phyloP scores from a whole-genome alignment of 257 asterid species.

The Salvia splendens region DNA sequence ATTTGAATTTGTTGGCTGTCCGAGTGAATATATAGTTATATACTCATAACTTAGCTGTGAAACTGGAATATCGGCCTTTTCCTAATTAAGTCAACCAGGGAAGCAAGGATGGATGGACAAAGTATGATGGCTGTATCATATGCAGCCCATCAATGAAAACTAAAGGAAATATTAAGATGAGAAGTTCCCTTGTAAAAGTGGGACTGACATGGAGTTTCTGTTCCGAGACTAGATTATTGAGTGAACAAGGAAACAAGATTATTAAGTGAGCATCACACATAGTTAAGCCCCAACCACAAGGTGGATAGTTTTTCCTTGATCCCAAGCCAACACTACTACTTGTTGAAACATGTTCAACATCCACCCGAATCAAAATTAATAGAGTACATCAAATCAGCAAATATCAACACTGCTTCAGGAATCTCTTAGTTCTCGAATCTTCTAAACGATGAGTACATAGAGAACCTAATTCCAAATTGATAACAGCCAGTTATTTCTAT shows the following conservation, averaged over 20 bases:
- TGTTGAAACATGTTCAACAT: background rate
- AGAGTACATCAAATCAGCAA: background rate
- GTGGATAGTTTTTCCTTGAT: background rate
- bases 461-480: background rate
- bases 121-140: too few species aligned
- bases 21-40: too few species aligned
- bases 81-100: background rate
- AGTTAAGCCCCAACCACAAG: background rate
- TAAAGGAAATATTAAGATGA: too few species aligned
- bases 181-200: too few species aligned
- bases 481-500: background rate
- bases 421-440: conserved; percentile 15
- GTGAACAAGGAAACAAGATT: background rate
- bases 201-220: too few species aligned
- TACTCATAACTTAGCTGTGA: background rate
- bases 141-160: too few species aligned
- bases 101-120: background rate
- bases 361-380: conserved; percentile 10
- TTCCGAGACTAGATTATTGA: too few species aligned
- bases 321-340: conserved; percentile 5
- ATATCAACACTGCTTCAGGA: background rate
- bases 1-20: background rate
- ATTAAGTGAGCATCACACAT: background rate
- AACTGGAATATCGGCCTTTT: background rate
- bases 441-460: background rate